Percentiles rank a stretch among this genome's conserved stretches.
Conservation (phyloP, 2,329 filamentous ascomycete genomes). For the Xylaria hypoxylon region DNA sequence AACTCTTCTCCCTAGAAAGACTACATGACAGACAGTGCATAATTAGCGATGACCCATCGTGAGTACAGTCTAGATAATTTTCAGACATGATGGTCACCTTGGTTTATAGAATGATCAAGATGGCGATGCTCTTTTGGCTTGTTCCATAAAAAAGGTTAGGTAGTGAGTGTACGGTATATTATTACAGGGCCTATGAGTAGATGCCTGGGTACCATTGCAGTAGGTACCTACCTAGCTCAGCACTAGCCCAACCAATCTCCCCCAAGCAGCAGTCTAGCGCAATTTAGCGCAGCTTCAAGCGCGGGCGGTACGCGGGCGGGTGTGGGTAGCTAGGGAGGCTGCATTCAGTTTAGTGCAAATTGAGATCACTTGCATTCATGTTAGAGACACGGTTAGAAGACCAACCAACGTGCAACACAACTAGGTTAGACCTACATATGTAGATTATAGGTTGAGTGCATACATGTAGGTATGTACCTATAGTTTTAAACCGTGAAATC, state of each 20-base stretch:
- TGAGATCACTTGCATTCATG: background rate
- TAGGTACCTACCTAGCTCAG: background rate
- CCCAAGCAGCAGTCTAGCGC: slow-evolving; percentile 30
- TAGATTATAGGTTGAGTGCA: too few relatives aligned
- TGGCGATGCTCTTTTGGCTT: slow-evolving; percentile 13
- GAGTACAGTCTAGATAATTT: background rate
- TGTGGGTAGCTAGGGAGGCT: background rate
- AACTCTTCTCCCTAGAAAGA: slow-evolving; percentile 6
- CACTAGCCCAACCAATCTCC: slow-evolving; percentile 9
- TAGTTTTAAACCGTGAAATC: too few relatives aligned
- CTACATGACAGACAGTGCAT: background rate
- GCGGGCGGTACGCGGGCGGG: slow-evolving; percentile 15
- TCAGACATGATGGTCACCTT: background rate
- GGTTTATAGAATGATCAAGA: background rate
- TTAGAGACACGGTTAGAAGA: background rate
- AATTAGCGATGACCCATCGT: background rate
- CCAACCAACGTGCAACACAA: background rate
- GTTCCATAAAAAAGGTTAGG: background rate
- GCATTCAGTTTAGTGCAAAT: background rate
- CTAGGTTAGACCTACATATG: background rate
- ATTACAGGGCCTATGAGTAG: too few relatives aligned
- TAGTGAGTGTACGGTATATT: background rate
- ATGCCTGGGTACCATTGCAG: too few relatives aligned
- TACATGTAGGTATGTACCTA: too few relatives aligned
- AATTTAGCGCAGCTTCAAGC: slow-evolving; percentile 33